phyloP scores from a whole-genome alignment of 1,284 basidiomycete genomes.

The Apiotrichum gracile region DNA sequence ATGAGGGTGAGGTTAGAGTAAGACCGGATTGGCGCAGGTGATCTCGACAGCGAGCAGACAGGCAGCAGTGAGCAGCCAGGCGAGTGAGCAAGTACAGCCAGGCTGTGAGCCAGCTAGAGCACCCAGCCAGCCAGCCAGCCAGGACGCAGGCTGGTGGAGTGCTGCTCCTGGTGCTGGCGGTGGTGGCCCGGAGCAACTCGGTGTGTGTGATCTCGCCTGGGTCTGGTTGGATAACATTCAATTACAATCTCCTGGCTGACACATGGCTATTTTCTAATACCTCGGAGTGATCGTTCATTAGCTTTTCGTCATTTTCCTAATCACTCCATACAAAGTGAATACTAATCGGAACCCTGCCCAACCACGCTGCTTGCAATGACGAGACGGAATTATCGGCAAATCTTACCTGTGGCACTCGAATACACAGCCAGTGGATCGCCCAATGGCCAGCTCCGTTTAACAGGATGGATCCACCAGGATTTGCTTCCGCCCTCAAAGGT shows the following conservation, averaged over 20 bases:
- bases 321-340: no score
- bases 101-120: neutral
- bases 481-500: no score
- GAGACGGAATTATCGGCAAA: neutral
- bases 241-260: no score
- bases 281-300: no score
- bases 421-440: neutral
- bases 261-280: no score
- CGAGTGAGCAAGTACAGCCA: neutral
- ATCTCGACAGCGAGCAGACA: neutral
- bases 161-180: neutral
- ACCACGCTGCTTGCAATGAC: no score
- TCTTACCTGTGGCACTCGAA: neutral
- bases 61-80: neutral
- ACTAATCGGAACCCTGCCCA: no score
- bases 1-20: neutral
- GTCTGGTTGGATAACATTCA: neutral
- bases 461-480: no score
- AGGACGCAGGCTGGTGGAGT: neutral
- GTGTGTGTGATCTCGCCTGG: no score
- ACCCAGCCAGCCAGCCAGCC: neutral
- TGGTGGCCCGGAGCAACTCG: no score
- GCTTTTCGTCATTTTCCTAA: no score
- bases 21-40: neutral
- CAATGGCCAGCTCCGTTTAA: neutral